Conservation (phyloP, 805 yeast genomes). For the Isabelozyma pseudorhagii region DNA sequence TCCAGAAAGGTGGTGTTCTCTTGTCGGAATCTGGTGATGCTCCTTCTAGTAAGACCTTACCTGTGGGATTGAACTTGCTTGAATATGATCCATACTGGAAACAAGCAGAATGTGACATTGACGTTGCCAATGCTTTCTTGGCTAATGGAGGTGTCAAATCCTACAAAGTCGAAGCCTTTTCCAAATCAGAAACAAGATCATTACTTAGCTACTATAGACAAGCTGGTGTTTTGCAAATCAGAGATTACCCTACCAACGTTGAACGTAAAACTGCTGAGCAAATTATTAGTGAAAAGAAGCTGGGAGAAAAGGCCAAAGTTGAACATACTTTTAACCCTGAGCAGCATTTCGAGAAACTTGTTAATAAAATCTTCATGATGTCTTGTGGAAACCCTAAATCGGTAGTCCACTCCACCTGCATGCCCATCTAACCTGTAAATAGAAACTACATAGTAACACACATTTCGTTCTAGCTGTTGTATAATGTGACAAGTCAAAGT, state of each 20-base stretch:
- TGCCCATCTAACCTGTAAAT: not conserved
- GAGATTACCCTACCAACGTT: constrained; percentile 30
- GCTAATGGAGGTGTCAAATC: constrained; percentile 29
- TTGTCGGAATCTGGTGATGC: constrained; percentile 60
- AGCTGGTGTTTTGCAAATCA: constrained; percentile 29
- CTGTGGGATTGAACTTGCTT: constrained; percentile 54
- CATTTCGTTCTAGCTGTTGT: too few species aligned
- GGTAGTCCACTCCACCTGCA: constrained; percentile 22
- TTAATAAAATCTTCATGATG: constrained; percentile 26
- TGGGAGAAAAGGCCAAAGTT: constrained; percentile 3
- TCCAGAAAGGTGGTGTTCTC: constrained; percentile 62
- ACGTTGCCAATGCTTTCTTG: constrained; percentile 48
- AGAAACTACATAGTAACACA: not conserved
- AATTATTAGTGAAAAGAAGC: constrained; percentile 3
- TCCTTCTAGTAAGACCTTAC: constrained; percentile 51
- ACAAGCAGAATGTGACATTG: constrained; percentile 48
- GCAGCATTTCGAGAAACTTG: constrained; percentile 24
- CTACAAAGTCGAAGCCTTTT: constrained; percentile 22
- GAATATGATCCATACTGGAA: constrained; percentile 57
- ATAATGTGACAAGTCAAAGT: too few species aligned
- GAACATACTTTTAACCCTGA: constrained; percentile 14
- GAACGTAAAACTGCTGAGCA: constrained; percentile 7
- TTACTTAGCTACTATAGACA: constrained; percentile 30
- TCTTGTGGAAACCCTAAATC: constrained; percentile 42
- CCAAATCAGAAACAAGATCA: constrained; percentile 27